Percentiles rank a stretch among this genome's conserved stretches.
Conservation (phyloP, 208 protist species). For the Trypanosoma conorhini region DNA sequence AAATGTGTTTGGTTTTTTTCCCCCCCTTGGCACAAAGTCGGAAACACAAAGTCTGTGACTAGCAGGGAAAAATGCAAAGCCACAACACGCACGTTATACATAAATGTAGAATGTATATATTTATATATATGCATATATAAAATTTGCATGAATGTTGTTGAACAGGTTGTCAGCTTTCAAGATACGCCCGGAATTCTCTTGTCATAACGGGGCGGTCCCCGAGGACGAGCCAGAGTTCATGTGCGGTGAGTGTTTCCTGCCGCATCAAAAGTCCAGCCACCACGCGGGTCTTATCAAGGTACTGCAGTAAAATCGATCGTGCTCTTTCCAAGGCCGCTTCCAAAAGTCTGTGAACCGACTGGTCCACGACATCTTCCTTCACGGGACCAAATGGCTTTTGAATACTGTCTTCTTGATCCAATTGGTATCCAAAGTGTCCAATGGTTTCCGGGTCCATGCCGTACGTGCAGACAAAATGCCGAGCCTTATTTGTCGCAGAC, state of each 20-base stretch:
- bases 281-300: constrained; percentile 54
- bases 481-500: constrained; percentile 87
- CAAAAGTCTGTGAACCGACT: constrained; percentile 83
- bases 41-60: neutral
- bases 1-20: no score
- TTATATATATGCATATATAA: no score
- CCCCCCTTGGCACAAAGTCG: no score
- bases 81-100: no score
- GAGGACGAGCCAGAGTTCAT: constrained; percentile 76
- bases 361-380: constrained; percentile 93
- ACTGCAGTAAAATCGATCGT: constrained; percentile 49
- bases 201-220: constrained; percentile 73
- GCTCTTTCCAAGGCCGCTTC: constrained; percentile 70
- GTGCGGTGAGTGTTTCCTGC: constrained; percentile 83
- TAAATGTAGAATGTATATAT: neutral
- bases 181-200: constrained; percentile 77
- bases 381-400: constrained; percentile 95
- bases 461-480: constrained; percentile 77
- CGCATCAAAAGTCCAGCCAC: constrained; percentile 78
- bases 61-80: no score
- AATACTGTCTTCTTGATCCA: constrained; percentile 64
- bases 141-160: neutral
- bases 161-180: constrained; percentile 49
- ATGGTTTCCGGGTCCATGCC: constrained; percentile 85
- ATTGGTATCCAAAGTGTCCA: constrained; percentile 83